A percentile compares a stretch with the other conserved stretches of the same genome.
These are phyloP conservation scores for Phylloporus sp. DNA, from an alignment of 1,284 basidiomycete species.

Conservation along the genomic window DNA sequence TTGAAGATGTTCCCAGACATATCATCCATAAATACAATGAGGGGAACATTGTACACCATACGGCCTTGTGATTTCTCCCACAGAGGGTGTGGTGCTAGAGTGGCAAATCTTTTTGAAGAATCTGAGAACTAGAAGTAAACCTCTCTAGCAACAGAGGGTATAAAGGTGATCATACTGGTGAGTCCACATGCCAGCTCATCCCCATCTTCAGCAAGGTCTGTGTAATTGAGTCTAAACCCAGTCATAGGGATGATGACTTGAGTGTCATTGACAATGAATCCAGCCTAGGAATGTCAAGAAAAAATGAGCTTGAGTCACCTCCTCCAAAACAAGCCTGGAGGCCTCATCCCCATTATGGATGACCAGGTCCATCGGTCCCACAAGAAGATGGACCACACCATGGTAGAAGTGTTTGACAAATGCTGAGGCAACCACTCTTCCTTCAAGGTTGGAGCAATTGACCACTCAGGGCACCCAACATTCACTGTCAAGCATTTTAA, in stretches of 20 bases:
- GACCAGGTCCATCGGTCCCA: too few species aligned
- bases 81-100: conserved; percentile 20
- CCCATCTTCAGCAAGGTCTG: background rate
- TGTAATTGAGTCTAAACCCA: background rate
- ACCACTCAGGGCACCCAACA: too few species aligned
- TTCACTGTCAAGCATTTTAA: conserved; percentile 93
- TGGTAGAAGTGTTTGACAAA: too few species aligned
- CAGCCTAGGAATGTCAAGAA: background rate
- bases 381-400: too few species aligned
- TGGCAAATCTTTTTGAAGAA: background rate
- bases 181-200: background rate
- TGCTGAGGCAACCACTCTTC: too few species aligned
- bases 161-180: background rate
- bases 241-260: background rate
- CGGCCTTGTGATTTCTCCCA: conserved; percentile 3
- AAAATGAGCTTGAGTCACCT: background rate
- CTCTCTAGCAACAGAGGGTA: background rate
- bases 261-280: background rate
- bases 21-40: conserved; percentile 39
- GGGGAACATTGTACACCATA: conserved; percentile 25
- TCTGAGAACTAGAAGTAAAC: too few species aligned
- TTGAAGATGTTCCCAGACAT: conserved; percentile 39
- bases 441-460: conserved; percentile 62
- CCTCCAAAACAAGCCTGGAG: too few species aligned
- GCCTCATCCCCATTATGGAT: too few species aligned